A percentile compares a stretch with the other conserved stretches of the same genome.
These are phyloP conservation scores for Lasiosphaeria miniovina DNA, from an alignment of 495 filamentous ascomycete species.

Conservation along the genomic window DNA sequence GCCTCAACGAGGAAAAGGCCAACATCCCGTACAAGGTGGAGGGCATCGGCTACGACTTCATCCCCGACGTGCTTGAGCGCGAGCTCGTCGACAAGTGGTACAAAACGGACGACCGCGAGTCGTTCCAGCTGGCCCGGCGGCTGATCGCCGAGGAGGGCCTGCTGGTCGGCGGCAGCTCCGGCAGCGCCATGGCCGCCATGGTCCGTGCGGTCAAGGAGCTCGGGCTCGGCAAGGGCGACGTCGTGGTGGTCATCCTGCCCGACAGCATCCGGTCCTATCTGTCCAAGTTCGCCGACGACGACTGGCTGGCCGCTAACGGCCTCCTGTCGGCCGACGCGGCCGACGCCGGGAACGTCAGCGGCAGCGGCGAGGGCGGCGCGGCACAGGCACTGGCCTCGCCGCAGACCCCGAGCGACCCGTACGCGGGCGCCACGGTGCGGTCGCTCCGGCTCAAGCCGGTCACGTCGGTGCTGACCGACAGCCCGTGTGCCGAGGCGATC, in stretches of 20 bases:
- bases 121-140: slow-evolving; percentile 82
- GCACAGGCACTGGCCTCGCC: slow-evolving; percentile 20
- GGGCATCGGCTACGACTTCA: slow-evolving; percentile 98
- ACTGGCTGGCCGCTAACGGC: slow-evolving; percentile 95
- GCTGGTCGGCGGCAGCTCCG: slow-evolving; percentile 90
- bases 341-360: slow-evolving; percentile 40
- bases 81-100: slow-evolving; percentile 88
- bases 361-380: slow-evolving; percentile 16
- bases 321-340: slow-evolving; percentile 54
- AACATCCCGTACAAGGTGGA: slow-evolving; percentile 95
- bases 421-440: slow-evolving; percentile 69
- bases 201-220: slow-evolving; percentile 74
- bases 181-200: slow-evolving; percentile 86
- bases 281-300: slow-evolving; percentile 98
- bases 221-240: slow-evolving; percentile 68
- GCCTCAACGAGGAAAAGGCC: slow-evolving; percentile 70
- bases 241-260: slow-evolving; percentile 85
- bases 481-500: slow-evolving; percentile 75
- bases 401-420: slow-evolving; percentile 51
- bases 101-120: slow-evolving; percentile 92
- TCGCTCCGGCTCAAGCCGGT: slow-evolving; percentile 87
- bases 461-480: slow-evolving; percentile 69
- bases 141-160: slow-evolving; percentile 94
- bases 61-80: slow-evolving; percentile 88
- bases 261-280: slow-evolving; percentile 97